Percentiles rank a stretch among this genome's conserved stretches.
These are phyloP conservation scores for Rhodotorula sp. DNA, from an alignment of 1,284 basidiomycete genomes.

Conservation along the genomic window DNA sequence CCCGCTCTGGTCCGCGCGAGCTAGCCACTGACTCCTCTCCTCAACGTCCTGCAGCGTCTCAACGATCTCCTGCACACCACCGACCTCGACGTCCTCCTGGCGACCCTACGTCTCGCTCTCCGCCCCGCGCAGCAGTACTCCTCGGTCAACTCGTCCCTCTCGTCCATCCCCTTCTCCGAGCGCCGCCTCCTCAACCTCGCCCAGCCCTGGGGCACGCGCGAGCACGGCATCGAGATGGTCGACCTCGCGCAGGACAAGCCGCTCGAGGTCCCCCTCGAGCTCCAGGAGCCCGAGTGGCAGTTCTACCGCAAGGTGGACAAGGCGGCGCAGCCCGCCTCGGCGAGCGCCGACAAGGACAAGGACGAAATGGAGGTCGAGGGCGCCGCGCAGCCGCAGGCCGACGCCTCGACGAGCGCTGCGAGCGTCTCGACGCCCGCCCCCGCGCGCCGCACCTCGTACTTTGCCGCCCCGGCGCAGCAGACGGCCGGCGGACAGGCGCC, in stretches of 20 bases:
- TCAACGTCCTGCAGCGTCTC: constrained; percentile 64
- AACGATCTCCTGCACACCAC: constrained; percentile 84
- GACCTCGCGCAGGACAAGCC: constrained; percentile 49
- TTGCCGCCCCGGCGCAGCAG: constrained; percentile 17
- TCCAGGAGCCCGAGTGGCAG: constrained; percentile 52
- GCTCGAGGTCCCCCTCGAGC: constrained; percentile 46
- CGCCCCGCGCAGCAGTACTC: constrained; percentile 95
- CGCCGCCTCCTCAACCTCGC: constrained; percentile 51
- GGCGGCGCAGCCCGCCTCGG: not conserved
- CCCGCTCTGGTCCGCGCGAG: not conserved
- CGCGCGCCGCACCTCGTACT: constrained; percentile 27
- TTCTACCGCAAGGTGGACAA: constrained; percentile 50
- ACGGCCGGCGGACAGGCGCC: constrained; percentile 2
- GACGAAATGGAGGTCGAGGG: constrained; percentile 27
- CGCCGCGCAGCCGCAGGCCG: not conserved
- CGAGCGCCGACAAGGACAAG: constrained; percentile 20
- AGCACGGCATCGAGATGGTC: constrained; percentile 53
- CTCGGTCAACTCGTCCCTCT: constrained; percentile 58
- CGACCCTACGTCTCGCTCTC: constrained; percentile 80
- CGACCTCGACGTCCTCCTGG: constrained; percentile 84
- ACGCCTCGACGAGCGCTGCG: not conserved
- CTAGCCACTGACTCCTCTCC: constrained; percentile 1
- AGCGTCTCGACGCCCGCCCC: constrained; percentile 27
- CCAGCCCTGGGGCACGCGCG: constrained; percentile 46
- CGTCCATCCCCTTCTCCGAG: constrained; percentile 56